Percentiles rank a stretch among this genome's conserved stretches.
phyloP scores from a whole-genome alignment of 768 basidiomycete species.

The Chalciporus chontae region DNA sequence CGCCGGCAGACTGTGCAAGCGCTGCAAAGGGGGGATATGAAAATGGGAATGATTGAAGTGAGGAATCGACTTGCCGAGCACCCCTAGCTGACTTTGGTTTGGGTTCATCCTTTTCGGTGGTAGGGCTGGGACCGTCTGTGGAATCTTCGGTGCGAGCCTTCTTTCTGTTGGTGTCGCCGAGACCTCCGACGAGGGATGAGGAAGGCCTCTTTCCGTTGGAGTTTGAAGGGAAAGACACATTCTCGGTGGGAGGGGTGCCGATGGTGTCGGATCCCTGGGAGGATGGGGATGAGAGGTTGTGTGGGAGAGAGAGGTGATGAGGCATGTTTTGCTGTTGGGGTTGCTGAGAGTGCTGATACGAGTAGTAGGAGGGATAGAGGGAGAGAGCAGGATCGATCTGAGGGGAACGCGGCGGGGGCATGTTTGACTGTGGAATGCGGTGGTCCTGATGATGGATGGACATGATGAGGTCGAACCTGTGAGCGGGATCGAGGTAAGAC shows the following conservation, averaged over 20 bases:
- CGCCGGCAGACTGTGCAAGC: constrained; percentile 91
- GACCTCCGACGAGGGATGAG: constrained; percentile 39
- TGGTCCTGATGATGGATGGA: constrained; percentile 45
- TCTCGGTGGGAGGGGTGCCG: constrained; percentile 69
- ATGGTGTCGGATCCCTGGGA: constrained; percentile 76
- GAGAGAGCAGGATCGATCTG: constrained; percentile 70
- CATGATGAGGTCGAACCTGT: constrained; percentile 41
- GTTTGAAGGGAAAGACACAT: constrained; percentile 48
- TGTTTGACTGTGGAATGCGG: constrained; percentile 33
- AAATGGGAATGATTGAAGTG: neutral
- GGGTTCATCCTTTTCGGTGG: constrained; percentile 56
- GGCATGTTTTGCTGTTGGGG: constrained; percentile 47
- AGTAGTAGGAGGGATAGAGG: constrained; percentile 64
- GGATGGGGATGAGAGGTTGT: constrained; percentile 72
- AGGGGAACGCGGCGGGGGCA: constrained; percentile 51
- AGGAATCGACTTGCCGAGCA: constrained; percentile 55
- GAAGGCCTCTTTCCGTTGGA: constrained; percentile 67
- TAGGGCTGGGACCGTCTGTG: constrained; percentile 45
- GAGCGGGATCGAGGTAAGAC: constrained; percentile 21
- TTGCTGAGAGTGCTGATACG: constrained; percentile 49
- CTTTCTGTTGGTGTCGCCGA: constrained; percentile 46
- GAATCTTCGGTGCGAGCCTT: constrained; percentile 60
- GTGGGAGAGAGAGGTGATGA: constrained; percentile 53
- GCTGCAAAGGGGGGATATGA: constrained; percentile 37
- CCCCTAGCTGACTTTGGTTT: constrained; percentile 86